Conservation (phyloP, 2,329 filamentous ascomycete genomes). For the Diaporthe sp. region DNA sequence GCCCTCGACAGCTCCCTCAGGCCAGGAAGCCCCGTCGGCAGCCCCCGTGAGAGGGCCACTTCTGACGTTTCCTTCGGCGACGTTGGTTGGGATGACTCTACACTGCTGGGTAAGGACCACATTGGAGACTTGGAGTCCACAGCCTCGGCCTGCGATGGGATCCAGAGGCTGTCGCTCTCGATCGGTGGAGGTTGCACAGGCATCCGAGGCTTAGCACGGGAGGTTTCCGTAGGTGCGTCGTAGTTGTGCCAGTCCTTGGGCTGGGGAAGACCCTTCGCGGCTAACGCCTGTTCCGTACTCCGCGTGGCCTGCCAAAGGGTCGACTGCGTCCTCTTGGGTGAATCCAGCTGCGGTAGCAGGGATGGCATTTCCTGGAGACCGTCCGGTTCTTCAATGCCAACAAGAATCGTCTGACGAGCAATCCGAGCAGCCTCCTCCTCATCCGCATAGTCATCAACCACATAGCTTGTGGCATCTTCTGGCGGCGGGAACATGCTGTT, state of each 20-base stretch:
- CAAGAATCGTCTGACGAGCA: conserved; percentile 44
- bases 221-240: conserved; percentile 31
- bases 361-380: conserved; percentile 36
- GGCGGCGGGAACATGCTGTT: conserved; percentile 58
- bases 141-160: conserved; percentile 8
- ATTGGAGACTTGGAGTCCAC: conserved; percentile 15
- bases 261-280: conserved; percentile 30
- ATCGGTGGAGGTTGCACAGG: conserved; percentile 29
- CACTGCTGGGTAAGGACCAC: conserved; percentile 24
- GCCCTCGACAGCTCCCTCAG: neutral
- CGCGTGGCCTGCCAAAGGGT: conserved; percentile 32
- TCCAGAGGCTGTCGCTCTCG: conserved; percentile 39
- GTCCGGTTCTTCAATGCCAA: conserved; percentile 45
- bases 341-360: conserved; percentile 32
- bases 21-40: neutral
- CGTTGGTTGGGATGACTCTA: neutral
- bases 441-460: conserved; percentile 47
- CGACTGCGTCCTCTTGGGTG: conserved; percentile 33
- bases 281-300: neutral
- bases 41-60: neutral
- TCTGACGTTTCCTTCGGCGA: neutral
- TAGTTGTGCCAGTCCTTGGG: conserved; percentile 35
- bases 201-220: conserved; percentile 31
- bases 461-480: conserved; percentile 38
- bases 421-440: conserved; percentile 40